Evolutionary conservation across 805 yeast species (phyloP).

Genomic region (Cyberlindnera xishuangbannaensis): DNA sequence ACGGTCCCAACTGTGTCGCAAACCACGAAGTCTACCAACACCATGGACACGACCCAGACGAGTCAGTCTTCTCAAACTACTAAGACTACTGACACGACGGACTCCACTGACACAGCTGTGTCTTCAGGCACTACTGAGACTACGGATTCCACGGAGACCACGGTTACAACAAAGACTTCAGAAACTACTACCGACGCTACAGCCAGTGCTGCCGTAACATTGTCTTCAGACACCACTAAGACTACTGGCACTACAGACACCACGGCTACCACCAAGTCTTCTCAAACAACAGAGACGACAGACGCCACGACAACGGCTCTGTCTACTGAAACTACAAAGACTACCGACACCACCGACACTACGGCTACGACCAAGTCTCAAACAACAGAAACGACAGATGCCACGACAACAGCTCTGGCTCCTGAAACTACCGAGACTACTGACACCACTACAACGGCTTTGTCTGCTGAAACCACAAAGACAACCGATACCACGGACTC

Average conservation of each 20-base stretch:
- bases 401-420: not conserved
- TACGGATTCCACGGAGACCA: not conserved
- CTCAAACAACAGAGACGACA: slow-evolving; percentile 3
- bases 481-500: not conserved
- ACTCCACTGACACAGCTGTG: not conserved
- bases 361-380: not conserved
- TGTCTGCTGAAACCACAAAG: slow-evolving; percentile 2
- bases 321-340: not conserved
- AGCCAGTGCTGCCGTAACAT: too few species aligned
- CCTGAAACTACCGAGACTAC: not conserved
- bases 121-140: slow-evolving; percentile 1
- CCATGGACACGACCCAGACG: too few species aligned
- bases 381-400: slow-evolving; percentile 2
- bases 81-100: slow-evolving; percentile 2
- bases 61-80: too few species aligned
- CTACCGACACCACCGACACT: slow-evolving; percentile 1
- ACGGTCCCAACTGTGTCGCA: too few species aligned
- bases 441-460: slow-evolving; percentile 1
- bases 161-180: slow-evolving; percentile 3
- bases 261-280: not conserved
- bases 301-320: not conserved
- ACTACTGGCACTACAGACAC: slow-evolving; percentile 1
- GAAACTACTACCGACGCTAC: too few species aligned
- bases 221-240: not conserved
- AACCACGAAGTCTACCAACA: too few species aligned